Evolutionary conservation across 805 yeast species (phyloP).

Genomic region (Starmerella stigmatis): DNA sequence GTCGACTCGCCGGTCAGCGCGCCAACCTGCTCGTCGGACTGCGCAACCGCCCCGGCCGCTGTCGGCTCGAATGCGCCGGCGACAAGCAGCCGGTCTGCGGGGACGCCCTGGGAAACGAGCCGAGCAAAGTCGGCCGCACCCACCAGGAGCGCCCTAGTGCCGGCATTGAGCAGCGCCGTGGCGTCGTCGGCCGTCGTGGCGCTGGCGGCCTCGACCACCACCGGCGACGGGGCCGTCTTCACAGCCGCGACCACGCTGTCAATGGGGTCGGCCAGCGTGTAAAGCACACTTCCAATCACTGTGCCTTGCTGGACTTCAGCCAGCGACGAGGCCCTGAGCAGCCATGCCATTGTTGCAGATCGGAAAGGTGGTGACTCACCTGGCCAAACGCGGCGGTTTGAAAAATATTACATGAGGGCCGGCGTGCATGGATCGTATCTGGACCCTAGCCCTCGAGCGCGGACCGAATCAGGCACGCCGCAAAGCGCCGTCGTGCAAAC

Average conservation of each 20-base stretch:
- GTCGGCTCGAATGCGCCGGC: constrained; percentile 4
- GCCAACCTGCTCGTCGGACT: constrained; percentile 6
- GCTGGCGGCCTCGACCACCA: constrained; percentile 3
- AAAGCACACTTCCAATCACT: constrained; percentile 14
- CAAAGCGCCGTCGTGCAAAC: no score
- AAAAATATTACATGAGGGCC: constrained; percentile 3
- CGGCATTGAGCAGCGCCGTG: constrained; percentile 49
- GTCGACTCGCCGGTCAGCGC: constrained; percentile 15
- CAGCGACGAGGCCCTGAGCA: constrained; percentile 4
- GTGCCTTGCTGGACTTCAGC: constrained; percentile 10
- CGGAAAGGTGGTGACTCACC: background rate
- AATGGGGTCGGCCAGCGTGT: constrained; percentile 1
- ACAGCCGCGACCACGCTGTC: constrained; percentile 7
- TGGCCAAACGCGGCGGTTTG: background rate
- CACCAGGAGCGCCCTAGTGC: constrained; percentile 40
- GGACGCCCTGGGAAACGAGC: constrained; percentile 41
- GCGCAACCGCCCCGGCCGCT: constrained; percentile 21
- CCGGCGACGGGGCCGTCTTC: constrained; percentile 3
- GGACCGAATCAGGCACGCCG: no score
- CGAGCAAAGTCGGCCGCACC: constrained; percentile 27
- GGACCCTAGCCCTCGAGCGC: no score
- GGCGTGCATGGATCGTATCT: background rate
- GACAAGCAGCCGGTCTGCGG: constrained; percentile 39
- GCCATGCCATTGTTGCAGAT: constrained; percentile 15
- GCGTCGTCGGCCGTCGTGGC: constrained; percentile 32